phyloP scores from a whole-genome alignment of 1,284 basidiomycete genomes.

The Inonotus obliquus region DNA sequence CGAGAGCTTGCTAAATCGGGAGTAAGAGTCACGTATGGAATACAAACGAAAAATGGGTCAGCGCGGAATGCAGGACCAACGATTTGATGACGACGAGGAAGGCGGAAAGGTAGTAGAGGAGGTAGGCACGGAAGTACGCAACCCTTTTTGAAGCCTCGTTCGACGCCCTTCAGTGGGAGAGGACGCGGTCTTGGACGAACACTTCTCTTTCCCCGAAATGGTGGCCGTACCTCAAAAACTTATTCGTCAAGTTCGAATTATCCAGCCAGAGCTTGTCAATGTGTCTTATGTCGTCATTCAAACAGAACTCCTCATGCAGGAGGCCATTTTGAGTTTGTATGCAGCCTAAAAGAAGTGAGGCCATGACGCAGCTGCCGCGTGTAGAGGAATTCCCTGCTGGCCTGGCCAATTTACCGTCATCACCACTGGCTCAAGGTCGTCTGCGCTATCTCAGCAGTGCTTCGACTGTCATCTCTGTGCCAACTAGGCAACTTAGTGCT shows the following conservation, averaged over 20 bases:
- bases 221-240: constrained; percentile 57
- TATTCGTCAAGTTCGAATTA: constrained; percentile 24
- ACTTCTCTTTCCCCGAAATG: constrained; percentile 36
- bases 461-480: constrained; percentile 38
- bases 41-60: constrained; percentile 48
- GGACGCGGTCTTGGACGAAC: constrained; percentile 36
- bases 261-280: not conserved
- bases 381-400: constrained; percentile 25
- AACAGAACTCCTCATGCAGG: constrained; percentile 1
- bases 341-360: constrained; percentile 18
- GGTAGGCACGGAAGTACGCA: constrained; percentile 36
- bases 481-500: constrained; percentile 28
- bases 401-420: constrained; percentile 35
- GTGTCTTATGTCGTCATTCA: not conserved
- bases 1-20: constrained; percentile 69
- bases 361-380: constrained; percentile 19
- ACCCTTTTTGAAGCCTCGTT: constrained; percentile 32
- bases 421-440: constrained; percentile 22
- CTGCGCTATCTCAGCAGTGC: constrained; percentile 43
- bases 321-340: not conserved
- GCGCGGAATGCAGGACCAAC: constrained; percentile 27
- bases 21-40: constrained; percentile 74
- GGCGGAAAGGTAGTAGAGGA: constrained; percentile 37
- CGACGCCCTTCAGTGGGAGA: constrained; percentile 37
- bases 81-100: constrained; percentile 28